Evolutionary conservation across 345 rosid genomes (phyloP), one percentile per base, ranked within the genome.

Genomic region (Syzygium oleosum): DNA sequence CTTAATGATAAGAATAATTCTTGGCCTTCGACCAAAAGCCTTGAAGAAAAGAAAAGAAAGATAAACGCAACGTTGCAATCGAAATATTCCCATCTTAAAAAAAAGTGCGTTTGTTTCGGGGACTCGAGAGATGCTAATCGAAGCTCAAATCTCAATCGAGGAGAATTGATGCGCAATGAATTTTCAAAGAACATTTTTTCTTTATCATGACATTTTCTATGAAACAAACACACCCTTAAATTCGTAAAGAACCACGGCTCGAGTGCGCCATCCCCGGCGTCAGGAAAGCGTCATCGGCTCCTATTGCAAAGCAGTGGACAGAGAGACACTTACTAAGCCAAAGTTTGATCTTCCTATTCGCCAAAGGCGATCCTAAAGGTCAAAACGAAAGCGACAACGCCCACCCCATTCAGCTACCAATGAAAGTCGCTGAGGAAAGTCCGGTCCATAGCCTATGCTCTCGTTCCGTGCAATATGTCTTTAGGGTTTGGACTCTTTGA

Each of bases 61-160:
- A 25, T 5, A 21, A 59, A 58, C 2, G 29, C 5, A 6, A 25
- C 65, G 5, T 25, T 0, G 15, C 1, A 11, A 9, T 23, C 46
- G 46, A 43, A 43, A 43, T 43, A 6, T 6, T 43, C 7, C 46
- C 46, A 43, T 43, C 46, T 43, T 43, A 43, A 43, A 56, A 43
- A 56, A 56, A 3, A 23, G 14, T 56, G 61, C 9, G 65, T 59
- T 27, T 25, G 1, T 59, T 5, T 59, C 29, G 5, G 46, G 46
- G 46, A 6, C 63, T 58, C 7, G 3, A 58, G 63, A 58, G 4
- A 58, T 58, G 63, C n/a, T 58, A 25, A 25, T 58, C 0, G 15
- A 58, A 58, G 1, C 29, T 58, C 63, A 58, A 58, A 58, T 58
- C 63, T 25, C 14, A 0, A 58, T 58, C 1, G 0, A 43, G 46